Evolutionary conservation across 345 rosid species (phyloP), one percentile per base, ranked within the genome.

Genomic region (Hypericum androsaemum): DNA sequence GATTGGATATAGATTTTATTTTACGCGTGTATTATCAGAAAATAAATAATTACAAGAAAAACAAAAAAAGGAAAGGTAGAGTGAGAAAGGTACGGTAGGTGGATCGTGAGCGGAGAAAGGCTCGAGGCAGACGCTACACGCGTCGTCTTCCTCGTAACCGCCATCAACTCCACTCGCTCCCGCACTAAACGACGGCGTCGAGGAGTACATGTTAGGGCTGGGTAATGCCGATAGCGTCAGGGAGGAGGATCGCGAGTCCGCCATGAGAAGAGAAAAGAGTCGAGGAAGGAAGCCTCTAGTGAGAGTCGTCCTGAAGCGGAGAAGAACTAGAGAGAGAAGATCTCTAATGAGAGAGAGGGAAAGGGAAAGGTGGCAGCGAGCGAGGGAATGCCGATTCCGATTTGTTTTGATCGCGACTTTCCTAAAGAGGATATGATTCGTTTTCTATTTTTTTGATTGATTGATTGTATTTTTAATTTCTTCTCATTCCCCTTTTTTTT

Each of bases 81-180:
- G 62, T 28, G 43, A 42, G 17, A 50, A 61, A 44, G 64, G 36
- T 59, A 85, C 97, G 63, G 92, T 72, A 61, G 75, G 63, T 54
- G 97, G 97, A 37, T 85, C 74, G 9, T 76, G 79, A 35, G 64
- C 12, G 52, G 79, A 63, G 78, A 85, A 89, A 61, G 83, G 64
- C 56, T 89, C 95, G 62, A 89, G 83, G 60, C 97, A 89, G 76
- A 89, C 83, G 71, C 97, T 85, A 64, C 97, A 89, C 14, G 74
- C 74, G 62, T 89, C 32, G 32, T 22, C 32, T 22, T 22, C 95
- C 12, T 81, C 95, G 62, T 66, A 53, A 42, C 64, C 59, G 43
- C 77, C 86, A 56, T 71, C 84, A 40, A 58, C 43, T 22, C 32
- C 32, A 22, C 4, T 4, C 32, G 32, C 32, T 22, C 32, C 32